Percentiles rank a stretch among this genome's conserved stretches.
These are phyloP conservation scores for Pseudocercospora fuligena DNA, from an alignment of 2,329 filamentous ascomycete species.

Conservation along the genomic window DNA sequence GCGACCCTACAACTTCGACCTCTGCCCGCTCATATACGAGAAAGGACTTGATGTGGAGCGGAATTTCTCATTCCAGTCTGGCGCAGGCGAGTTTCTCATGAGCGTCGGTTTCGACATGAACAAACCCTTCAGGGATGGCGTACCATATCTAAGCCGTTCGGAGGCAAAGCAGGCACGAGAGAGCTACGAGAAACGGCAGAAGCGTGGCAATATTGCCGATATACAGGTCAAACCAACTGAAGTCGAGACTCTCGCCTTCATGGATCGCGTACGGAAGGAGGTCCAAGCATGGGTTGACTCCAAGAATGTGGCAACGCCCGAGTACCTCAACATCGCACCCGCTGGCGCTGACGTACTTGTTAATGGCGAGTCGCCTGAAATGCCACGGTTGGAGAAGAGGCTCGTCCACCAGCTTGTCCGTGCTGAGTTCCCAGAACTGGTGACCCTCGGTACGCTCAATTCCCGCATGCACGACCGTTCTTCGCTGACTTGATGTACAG, in stretches of 20 bases:
- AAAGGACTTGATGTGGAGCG: conserved; percentile 62
- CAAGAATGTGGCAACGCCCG: conserved; percentile 30
- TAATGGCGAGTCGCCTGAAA: conserved; percentile 34
- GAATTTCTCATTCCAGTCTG: conserved; percentile 63
- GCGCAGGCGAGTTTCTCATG: conserved; percentile 65
- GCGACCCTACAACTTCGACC: conserved; percentile 67
- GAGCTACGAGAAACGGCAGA: conserved; percentile 50
- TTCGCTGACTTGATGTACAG: neutral
- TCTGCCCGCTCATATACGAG: conserved; percentile 61
- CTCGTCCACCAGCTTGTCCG: conserved; percentile 70
- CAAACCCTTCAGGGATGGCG: conserved; percentile 59
- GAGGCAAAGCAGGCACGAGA: conserved; percentile 59
- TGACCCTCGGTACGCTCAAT: conserved; percentile 48
- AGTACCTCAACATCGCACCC: conserved; percentile 43
- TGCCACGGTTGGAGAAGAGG: conserved; percentile 66
- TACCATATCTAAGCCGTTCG: conserved; percentile 65
- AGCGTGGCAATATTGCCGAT: conserved; percentile 47
- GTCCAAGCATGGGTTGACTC: conserved; percentile 54
- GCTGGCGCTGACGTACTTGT: conserved; percentile 23
- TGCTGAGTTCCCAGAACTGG: conserved; percentile 59
- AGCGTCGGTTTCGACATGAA: conserved; percentile 64
- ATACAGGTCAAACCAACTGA: conserved; percentile 60
- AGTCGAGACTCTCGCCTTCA: conserved; percentile 56
- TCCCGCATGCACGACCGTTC: conserved; percentile 29
- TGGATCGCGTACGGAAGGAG: conserved; percentile 51